phyloP scores from a whole-genome alignment of 257 asterid genomes.

The Solanum verrucosum region DNA sequence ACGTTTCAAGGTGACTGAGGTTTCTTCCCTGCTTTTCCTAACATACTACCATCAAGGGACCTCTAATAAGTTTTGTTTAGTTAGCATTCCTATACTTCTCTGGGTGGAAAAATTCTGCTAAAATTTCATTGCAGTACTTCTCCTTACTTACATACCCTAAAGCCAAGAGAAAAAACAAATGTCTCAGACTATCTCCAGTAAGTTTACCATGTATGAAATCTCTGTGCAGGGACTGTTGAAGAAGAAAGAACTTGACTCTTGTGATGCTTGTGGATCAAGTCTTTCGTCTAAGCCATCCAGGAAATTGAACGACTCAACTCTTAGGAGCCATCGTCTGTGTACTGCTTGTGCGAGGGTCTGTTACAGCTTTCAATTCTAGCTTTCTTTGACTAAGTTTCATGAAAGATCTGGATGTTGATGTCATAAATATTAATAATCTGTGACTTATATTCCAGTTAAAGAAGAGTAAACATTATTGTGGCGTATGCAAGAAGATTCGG shows the following conservation, averaged over 20 bases:
- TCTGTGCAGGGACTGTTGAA: constrained; percentile 35
- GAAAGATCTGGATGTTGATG: constrained; percentile 1
- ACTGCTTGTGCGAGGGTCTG: constrained; percentile 87
- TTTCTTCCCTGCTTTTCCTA: background rate
- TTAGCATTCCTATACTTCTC: background rate
- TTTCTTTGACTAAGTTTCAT: background rate
- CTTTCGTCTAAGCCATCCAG: constrained; percentile 40
- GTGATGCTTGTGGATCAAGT: constrained; percentile 78
- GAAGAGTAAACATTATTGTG: constrained; percentile 80
- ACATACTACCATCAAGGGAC: background rate
- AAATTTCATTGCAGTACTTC: background rate
- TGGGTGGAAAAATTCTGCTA: background rate
- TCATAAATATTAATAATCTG: constrained; percentile 6
- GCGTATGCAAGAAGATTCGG: constrained; percentile 90
- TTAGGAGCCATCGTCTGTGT: constrained; percentile 64
- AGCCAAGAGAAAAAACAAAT: background rate
- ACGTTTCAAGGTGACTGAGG: constrained; percentile 7
- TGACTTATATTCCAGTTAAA: constrained; percentile 53
- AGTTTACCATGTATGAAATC: background rate
- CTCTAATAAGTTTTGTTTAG: background rate
- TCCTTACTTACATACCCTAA: background rate
- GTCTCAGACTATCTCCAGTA: background rate
- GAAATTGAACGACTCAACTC: constrained; percentile 38
- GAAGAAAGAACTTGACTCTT: constrained; percentile 48
- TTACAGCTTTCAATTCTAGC: constrained; percentile 13